Conservation (phyloP, 1,284 basidiomycete genomes). For the Rhizopogon hawkerae region DNA sequence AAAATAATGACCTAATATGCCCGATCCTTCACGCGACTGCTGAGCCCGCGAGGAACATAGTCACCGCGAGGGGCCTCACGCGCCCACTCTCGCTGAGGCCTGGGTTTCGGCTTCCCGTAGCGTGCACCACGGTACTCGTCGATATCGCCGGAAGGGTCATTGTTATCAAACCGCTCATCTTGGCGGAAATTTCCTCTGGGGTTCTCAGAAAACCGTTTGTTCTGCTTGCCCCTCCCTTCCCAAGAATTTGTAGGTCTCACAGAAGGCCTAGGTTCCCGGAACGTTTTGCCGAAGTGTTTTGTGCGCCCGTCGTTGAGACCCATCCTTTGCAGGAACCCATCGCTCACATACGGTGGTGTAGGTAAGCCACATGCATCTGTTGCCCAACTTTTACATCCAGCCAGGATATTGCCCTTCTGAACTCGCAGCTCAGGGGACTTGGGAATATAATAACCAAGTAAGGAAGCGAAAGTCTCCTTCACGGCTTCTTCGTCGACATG, state of each 20-base stretch:
- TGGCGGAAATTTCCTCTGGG: not conserved
- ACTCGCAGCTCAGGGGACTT: slow-evolving; percentile 46
- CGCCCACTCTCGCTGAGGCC: not conserved
- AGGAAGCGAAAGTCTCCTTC: slow-evolving; percentile 57
- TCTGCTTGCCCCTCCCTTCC: not conserved
- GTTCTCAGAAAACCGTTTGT: not conserved
- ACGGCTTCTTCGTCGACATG: slow-evolving; percentile 51
- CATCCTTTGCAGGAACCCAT: slow-evolving; percentile 35
- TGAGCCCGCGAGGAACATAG: not conserved
- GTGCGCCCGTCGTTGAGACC: slow-evolving; percentile 21
- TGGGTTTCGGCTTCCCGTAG: not conserved
- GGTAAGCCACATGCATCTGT: slow-evolving; percentile 37
- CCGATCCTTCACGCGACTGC: not conserved
- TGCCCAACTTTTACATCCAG: slow-evolving; percentile 64
- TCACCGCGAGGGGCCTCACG: not conserved
- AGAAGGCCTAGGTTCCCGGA: not conserved
- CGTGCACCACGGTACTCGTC: slow-evolving; percentile 5
- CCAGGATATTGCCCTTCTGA: slow-evolving; percentile 40
- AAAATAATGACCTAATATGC: not conserved
- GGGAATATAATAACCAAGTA: slow-evolving; percentile 72
- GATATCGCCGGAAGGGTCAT: not conserved
- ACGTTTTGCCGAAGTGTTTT: slow-evolving; percentile 4
- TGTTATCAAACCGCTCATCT: not conserved
- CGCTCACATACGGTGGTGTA: slow-evolving; percentile 42
- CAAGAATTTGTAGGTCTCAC: not conserved